phyloP scores from a whole-genome alignment of 169 alveolate species.

The Cytauxzoon felis region DNA sequence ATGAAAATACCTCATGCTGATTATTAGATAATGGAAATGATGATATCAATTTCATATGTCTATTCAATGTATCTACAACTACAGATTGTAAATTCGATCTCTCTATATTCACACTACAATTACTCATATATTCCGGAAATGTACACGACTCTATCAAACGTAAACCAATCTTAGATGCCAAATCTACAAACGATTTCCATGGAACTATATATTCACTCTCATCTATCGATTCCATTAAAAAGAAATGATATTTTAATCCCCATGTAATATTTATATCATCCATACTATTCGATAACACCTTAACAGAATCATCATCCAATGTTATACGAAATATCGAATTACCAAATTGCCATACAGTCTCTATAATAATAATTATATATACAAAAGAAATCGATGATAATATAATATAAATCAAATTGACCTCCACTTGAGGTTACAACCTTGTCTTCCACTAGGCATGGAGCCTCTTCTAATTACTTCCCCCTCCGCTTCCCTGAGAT shows the following conservation, averaged over 20 bases:
- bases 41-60: constrained; percentile 18
- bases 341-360: constrained; percentile 60
- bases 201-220: constrained; percentile 75
- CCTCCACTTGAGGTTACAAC: too few species aligned
- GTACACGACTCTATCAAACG: constrained; percentile 36
- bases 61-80: constrained; percentile 34
- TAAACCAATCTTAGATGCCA: constrained; percentile 34
- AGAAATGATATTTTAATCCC: constrained; percentile 71
- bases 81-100: background rate
- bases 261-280: constrained; percentile 47
- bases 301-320: constrained; percentile 26
- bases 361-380: too few species aligned
- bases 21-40: constrained; percentile 25
- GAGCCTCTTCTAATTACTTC: background rate
- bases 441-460: background rate
- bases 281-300: constrained; percentile 1
- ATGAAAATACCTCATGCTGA: constrained; percentile 43
- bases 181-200: constrained; percentile 48
- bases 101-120: background rate
- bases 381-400: too few species aligned
- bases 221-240: constrained; percentile 72
- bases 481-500: constrained; percentile 7
- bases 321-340: constrained; percentile 56
- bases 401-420: too few species aligned
- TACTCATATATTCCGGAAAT: constrained; percentile 56